Evolutionary conservation across 495 filamentous ascomycete species (phyloP), one percentile per base, ranked within the genome.

Genomic region (Hypoxylon intermedium): DNA sequence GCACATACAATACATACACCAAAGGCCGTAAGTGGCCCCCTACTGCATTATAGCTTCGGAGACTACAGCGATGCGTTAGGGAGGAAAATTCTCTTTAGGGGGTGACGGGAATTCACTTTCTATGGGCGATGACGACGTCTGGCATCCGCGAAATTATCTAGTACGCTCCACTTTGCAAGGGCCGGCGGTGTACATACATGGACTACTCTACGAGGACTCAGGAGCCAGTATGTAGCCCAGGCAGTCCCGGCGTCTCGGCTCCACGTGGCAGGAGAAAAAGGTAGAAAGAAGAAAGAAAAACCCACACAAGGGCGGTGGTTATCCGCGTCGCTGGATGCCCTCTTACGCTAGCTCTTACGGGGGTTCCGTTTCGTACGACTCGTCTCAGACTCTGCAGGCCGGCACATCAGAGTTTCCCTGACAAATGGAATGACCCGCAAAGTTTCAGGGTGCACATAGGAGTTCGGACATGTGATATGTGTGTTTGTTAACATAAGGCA

Each of bases 131-230:
- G 62, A 60, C 58, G 62, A 60, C 52, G 56, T 33, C 16, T 18
- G 42, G 53, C 62, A 53, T 38, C 62, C 62, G 62, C 42, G 62
- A 65, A 65, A 65, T 65, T 65, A 60, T 65, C 62, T 65, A 43
- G 62, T 40, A 43, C 46, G 47, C 56, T 65, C 62, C 62, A 65
- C 62, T 37, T 56, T 48, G 38, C 33, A 60, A 52, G 62, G 41
- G 24, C n/a, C 30, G 38, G 50, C 21, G 38, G 59, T 56, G 46
- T 56, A 44, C 42, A 31, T 50, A 18, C 20, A 26, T 11, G 11
- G 33, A 38, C 2, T 2, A 11, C 9, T 1, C 31, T 34, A 36
- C 28, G 31, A 44, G 40, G 42, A 38, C 36, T 52, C 23, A 37
- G 7, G 28, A 19, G 26, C 19, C 15, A 12, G 2, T 15, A 15